Percentiles rank a stretch among this genome's conserved stretches.
phyloP scores from a whole-genome alignment of 495 filamentous ascomycete species.

The Aspergillus conjunctus region DNA sequence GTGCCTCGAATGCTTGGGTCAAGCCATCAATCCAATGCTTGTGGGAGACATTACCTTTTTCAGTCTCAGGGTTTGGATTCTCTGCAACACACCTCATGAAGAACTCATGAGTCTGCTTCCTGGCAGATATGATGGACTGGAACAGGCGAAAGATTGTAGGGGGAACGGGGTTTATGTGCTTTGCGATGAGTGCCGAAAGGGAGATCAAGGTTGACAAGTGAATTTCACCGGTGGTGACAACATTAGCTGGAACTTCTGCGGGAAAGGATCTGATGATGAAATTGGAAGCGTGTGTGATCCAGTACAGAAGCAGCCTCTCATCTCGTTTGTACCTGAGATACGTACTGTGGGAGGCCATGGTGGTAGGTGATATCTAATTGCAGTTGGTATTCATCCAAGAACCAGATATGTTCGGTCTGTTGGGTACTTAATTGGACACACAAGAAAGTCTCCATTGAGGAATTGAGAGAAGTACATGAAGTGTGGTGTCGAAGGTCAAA shows the following conservation, averaged over 20 bases:
- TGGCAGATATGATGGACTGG: not conserved
- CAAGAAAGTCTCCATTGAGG: too few species aligned
- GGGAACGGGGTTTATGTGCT: conserved; percentile 5
- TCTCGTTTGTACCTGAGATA: conserved; percentile 39
- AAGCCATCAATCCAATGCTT: not conserved
- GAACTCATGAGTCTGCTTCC: not conserved
- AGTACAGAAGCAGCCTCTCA: conserved; percentile 40
- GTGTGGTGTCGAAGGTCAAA: too few species aligned
- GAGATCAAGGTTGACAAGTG: conserved; percentile 30
- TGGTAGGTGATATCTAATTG: not conserved
- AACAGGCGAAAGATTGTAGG: not conserved
- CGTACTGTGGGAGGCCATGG: not conserved
- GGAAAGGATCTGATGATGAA: conserved; percentile 28
- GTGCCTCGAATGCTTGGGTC: not conserved
- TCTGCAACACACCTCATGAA: not conserved
- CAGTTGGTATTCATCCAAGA: too few species aligned
- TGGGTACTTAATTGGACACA: too few species aligned
- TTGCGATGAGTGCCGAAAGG: conserved; percentile 10
- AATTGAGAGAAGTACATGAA: too few species aligned
- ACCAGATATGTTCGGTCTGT: too few species aligned
- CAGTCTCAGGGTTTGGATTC: not conserved
- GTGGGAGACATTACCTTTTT: not conserved
- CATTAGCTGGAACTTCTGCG: conserved; percentile 9
- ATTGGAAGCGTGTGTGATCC: conserved; percentile 42
- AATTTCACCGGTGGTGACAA: conserved; percentile 29